Percentiles rank a stretch among this genome's conserved stretches.
These are phyloP conservation scores for Tremella fuciformis DNA, from an alignment of 768 basidiomycete genomes.

Conservation along the genomic window DNA sequence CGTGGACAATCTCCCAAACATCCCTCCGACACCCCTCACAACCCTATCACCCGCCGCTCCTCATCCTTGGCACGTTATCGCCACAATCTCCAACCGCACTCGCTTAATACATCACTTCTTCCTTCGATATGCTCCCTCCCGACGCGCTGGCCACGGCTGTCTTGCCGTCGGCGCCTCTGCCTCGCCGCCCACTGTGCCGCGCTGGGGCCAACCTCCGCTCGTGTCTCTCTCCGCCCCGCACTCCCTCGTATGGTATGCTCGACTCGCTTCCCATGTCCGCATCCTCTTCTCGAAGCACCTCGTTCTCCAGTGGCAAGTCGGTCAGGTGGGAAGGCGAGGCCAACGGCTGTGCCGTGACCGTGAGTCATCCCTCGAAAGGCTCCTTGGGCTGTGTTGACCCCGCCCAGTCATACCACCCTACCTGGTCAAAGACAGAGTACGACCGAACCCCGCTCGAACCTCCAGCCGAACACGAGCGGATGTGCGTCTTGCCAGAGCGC, in stretches of 20 bases:
- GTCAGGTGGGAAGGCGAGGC: slow-evolving; percentile 38
- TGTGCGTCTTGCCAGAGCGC: slow-evolving; percentile 72
- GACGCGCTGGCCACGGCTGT: no score
- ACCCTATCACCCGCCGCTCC: no score
- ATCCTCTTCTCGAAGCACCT: slow-evolving; percentile 22
- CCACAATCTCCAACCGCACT: no score
- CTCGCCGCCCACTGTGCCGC: no score
- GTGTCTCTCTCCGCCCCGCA: slow-evolving; percentile 31
- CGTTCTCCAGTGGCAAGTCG: slow-evolving; percentile 31
- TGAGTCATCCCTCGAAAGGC: slow-evolving; percentile 20
- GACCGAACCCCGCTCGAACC: slow-evolving; percentile 76
- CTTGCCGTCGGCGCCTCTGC: no score
- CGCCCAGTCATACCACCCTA: slow-evolving; percentile 52
- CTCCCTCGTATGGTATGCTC: background rate
- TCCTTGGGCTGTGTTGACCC: background rate
- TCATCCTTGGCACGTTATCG: no score
- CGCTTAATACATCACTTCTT: no score
- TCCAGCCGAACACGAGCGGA: slow-evolving; percentile 56
- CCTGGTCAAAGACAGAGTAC: slow-evolving; percentile 59
- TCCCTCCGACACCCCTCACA: no score
- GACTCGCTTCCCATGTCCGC: slow-evolving; percentile 6
- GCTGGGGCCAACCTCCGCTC: slow-evolving; percentile 17
- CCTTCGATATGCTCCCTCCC: no score
- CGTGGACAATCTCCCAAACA: no score
- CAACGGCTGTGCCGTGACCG: slow-evolving; percentile 34